phyloP scores from a whole-genome alignment of 257 asterid genomes.

The Fraxinus pennsylvanica region DNA sequence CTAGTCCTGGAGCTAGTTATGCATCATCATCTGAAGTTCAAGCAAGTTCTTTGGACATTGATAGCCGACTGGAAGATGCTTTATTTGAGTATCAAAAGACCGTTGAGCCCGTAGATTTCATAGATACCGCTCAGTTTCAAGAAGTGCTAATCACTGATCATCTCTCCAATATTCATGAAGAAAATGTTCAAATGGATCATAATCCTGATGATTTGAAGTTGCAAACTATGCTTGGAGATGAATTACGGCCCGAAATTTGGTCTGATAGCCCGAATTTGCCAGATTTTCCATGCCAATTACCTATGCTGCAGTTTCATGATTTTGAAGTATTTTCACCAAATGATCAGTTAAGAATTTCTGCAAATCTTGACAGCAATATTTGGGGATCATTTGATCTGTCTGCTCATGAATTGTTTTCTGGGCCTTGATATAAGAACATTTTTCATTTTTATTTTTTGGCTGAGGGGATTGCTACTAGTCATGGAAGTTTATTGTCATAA shows the following conservation, averaged over 20 bases:
- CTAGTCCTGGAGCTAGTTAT: constrained; percentile 51
- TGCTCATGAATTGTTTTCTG: constrained; percentile 45
- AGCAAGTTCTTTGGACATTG: constrained; percentile 32
- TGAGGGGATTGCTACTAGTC: constrained; percentile 17
- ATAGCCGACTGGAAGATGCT: constrained; percentile 34
- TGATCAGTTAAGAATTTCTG: constrained; percentile 41
- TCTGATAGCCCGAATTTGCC: constrained; percentile 41
- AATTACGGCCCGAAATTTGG: constrained; percentile 36
- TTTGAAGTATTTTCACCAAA: constrained; percentile 49
- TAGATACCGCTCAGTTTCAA: constrained; percentile 29
- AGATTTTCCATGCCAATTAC: constrained; percentile 35
- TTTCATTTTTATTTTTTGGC: neutral
- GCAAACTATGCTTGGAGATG: constrained; percentile 50
- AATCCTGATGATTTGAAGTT: constrained; percentile 37
- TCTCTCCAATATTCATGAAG: constrained; percentile 26
- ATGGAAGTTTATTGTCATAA: constrained; percentile 44
- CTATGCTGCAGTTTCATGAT: constrained; percentile 53
- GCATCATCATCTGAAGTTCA: constrained; percentile 41
- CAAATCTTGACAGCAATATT: constrained; percentile 39
- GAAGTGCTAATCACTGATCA: constrained; percentile 27
- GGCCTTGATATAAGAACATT: constrained; percentile 26
- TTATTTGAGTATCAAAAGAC: constrained; percentile 35
- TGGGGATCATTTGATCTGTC: constrained; percentile 69
- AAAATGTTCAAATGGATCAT: constrained; percentile 40
- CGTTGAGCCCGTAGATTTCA: constrained; percentile 31